Evolutionary conservation across 108 stramenopile species (phyloP), one percentile per base, ranked within the genome.

Genomic region (Nannochloropsis oceanica): DNA sequence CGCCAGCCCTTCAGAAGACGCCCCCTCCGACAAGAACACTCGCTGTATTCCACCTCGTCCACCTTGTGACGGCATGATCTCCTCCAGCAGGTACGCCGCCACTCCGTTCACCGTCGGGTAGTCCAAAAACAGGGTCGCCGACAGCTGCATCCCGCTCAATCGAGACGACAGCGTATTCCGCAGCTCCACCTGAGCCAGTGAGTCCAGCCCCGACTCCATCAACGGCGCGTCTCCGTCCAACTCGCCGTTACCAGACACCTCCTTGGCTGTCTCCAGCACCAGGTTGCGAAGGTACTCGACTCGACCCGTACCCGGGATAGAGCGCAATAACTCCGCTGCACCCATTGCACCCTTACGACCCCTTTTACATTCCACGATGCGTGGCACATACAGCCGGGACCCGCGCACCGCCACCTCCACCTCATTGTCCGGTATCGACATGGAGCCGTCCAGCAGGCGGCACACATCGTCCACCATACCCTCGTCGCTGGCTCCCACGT

Each of bases 1-100:
- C 14, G 85, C 89, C n/a, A 89, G 85, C 24, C 44, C 42, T 11
- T 86, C 87, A 18, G 59, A 73, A 22, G 59, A 73, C 59, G 59
- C 59, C 18, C n/a, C 59, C 59, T 18, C 59, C 59, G 59, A 73
- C 59, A 73, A n/a, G 22, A 73, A 18, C 59, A 73, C 59, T 22
- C 59, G 59, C 59, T 73, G 59, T 2, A 73, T 22, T n/a, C 59
- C 59, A 8, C 59, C 59, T 18, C 59, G 59, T n/a, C 18, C 59
- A 73, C 59, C 59, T 73, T 73, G 59, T 22, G 59, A 73, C 59
- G 59, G 59, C 59, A 73, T 73, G 59, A 73, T 73, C 59, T 73
- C 59, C 59, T 73, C 22, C 3, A 73, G n/a, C 59, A 73, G n/a
- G n/a, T 73, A 73, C 59, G 59, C 18, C 59, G 59, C 59, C 59